A percentile compares a stretch with the other conserved stretches of the same genome.
These are phyloP conservation scores for Zopfochytrium polystomum DNA, from an alignment of 371 early-diverging fungal species.

Conservation along the genomic window DNA sequence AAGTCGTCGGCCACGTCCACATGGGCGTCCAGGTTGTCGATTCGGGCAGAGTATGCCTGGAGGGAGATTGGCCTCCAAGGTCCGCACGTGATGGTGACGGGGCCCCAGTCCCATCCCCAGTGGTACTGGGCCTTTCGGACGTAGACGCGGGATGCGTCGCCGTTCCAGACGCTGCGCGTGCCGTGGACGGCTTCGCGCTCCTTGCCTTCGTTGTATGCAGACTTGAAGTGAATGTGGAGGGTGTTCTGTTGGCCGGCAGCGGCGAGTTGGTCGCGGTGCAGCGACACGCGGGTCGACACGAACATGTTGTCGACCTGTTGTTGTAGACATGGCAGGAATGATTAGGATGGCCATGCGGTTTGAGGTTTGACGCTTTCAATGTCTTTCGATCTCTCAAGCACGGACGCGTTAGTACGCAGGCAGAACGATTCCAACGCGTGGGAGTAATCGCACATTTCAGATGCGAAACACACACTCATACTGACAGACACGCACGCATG, in stretches of 20 bases:
- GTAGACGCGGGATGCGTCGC: slow-evolving; percentile 22
- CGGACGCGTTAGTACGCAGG: no score
- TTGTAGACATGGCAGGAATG: not conserved
- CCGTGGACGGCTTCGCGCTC: slow-evolving; percentile 34
- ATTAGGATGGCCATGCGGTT: not conserved
- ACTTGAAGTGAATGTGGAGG: slow-evolving; percentile 32
- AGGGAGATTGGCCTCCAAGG: slow-evolving; percentile 17
- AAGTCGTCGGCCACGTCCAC: slow-evolving; percentile 6
- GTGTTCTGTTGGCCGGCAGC: slow-evolving; percentile 18
- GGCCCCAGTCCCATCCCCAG: slow-evolving; percentile 40
- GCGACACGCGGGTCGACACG: slow-evolving; percentile 25
- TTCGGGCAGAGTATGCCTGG: slow-evolving; percentile 4
- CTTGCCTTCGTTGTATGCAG: slow-evolving; percentile 36
- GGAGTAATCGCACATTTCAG: no score
- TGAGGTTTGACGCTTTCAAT: no score
- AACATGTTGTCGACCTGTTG: slow-evolving; percentile 41
- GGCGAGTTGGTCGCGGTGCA: slow-evolving; percentile 10
- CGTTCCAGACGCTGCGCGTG: slow-evolving; percentile 20
- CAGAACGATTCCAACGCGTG: no score
- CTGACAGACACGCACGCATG: no score
- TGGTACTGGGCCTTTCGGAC: slow-evolving; percentile 39
- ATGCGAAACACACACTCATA: no score
- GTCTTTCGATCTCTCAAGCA: no score
- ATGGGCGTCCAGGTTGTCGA: slow-evolving; percentile 10
- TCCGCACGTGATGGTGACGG: slow-evolving; percentile 26